Evolutionary conservation across 2,329 filamentous ascomycete species (phyloP), one percentile per base, ranked within the genome.

Genomic region (Didymosphaeria variabile): DNA sequence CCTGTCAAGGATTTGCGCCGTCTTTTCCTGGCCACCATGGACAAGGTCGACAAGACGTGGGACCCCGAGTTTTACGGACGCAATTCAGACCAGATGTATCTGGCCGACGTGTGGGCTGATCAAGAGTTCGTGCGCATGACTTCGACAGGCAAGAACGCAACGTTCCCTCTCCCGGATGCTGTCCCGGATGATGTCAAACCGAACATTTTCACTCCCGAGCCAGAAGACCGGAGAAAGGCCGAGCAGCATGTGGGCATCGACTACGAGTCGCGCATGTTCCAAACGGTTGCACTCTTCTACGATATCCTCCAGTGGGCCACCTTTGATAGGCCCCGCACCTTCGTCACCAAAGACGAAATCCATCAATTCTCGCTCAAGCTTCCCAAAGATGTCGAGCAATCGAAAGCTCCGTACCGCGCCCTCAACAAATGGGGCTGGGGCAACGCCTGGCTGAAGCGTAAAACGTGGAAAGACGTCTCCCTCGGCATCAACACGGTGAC

Each of bases 91-190:
- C 53, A 56, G 29, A 46, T 56, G 40, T 56, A 56, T 21, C 32
- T 56, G 8, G 40, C 53, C 9, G 42, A 56, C 9, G n/a, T 56
- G 1, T 56, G 40, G 40, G 53, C 40, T 2, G 53, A 56, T 9
- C 53, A 56, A n/a, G 53, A 56, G 21, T 56, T 45, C 31, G 53
- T 42, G n/a, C 40, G 53, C 31, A 46, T 56, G 29, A 46, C 44
- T 6, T 36, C 40, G 12, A 36, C n/a, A 3, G 53, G 44, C 23
- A 19, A 42, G 3, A 56, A 56, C 29, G 42, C 42, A 15, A 32
- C 31, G 29, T 15, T 46, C 26, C 53, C 53, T 7, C 31, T 46
- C 2, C 53, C 53, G 10, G 44, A 49, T 21, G 19, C 29, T 3
- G 53, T 46, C 3, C 53, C 53, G 2, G 53, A 40, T 9, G 51